These are phyloP conservation scores for Alternaria sp. DNA, from an alignment of 2,329 filamentous ascomycete species.

Conservation along the genomic window DNA sequence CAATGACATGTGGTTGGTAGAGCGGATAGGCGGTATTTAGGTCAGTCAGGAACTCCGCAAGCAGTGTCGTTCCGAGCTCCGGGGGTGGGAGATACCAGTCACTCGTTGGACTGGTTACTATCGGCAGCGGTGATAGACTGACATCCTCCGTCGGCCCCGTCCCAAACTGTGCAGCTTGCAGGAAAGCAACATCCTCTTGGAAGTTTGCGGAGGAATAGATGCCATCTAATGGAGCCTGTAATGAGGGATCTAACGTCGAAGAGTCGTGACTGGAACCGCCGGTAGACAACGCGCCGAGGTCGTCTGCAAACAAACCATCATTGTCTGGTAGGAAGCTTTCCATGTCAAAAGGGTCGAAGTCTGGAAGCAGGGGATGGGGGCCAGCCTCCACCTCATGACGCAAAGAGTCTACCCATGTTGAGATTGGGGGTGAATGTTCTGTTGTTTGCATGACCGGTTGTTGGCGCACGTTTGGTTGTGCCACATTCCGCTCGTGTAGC, in stretches of 20 bases:
- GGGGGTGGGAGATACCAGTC: constrained; percentile 30
- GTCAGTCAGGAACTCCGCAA: constrained; percentile 32
- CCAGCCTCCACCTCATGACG: constrained; percentile 25
- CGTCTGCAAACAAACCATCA: background rate
- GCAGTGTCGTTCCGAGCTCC: constrained; percentile 29
- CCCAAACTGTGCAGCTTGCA: constrained; percentile 18
- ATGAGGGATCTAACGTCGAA: background rate
- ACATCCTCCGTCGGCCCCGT: background rate
- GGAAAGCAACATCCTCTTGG: constrained; percentile 20
- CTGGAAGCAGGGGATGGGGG: constrained; percentile 12
- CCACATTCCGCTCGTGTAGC: constrained; percentile 27
- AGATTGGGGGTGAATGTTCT: constrained; percentile 19
- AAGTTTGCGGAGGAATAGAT: constrained; percentile 17
- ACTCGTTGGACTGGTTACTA: constrained; percentile 5
- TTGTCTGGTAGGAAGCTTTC: background rate
- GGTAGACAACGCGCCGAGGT: background rate
- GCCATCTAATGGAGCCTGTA: background rate
- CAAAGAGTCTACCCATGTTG: constrained; percentile 25
- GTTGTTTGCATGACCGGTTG: constrained; percentile 22
- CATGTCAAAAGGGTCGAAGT: constrained; percentile 18
- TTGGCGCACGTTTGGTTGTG: constrained; percentile 23
- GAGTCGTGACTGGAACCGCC: background rate
- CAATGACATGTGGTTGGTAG: constrained; percentile 27
- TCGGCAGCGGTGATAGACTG: background rate
- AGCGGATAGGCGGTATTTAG: constrained; percentile 33